These are phyloP conservation scores for Amanita rimosa DNA, from an alignment of 768 basidiomycete genomes.

Conservation along the genomic window DNA sequence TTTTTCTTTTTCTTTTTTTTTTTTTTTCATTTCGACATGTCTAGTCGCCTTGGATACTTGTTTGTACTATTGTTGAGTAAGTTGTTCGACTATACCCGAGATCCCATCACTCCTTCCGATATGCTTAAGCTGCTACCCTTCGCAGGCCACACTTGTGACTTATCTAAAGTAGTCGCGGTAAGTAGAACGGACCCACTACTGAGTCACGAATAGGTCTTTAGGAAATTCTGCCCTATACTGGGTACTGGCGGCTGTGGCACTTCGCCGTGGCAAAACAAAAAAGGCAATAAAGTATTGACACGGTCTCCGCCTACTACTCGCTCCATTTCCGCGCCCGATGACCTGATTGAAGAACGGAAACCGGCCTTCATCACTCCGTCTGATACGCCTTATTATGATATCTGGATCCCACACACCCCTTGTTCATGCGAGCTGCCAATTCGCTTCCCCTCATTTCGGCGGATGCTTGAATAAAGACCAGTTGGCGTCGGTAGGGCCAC, in stretches of 20 bases:
- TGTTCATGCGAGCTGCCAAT: background rate
- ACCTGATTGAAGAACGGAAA: background rate
- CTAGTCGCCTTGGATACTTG: too few relatives aligned
- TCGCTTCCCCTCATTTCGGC: background rate
- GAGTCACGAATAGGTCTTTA: too few relatives aligned
- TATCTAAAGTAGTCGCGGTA: too few relatives aligned
- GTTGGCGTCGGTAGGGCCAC: background rate
- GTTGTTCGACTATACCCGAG: too few relatives aligned
- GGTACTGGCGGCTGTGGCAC: background rate
- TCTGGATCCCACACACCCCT: background rate
- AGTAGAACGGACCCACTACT: too few relatives aligned
- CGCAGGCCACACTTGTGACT: too few relatives aligned
- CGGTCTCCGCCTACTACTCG: background rate
- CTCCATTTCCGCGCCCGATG: background rate
- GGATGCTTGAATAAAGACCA: constrained; percentile 1
- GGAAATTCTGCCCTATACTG: too few relatives aligned
- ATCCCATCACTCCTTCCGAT: too few relatives aligned
- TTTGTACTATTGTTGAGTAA: too few relatives aligned
- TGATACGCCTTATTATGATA: background rate
- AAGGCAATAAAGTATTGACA: background rate
- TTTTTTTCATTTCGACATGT: too few relatives aligned
- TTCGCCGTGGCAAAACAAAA: background rate
- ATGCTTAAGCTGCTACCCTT: too few relatives aligned
- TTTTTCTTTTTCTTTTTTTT: too few relatives aligned
- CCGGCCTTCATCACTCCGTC: background rate